Evolutionary conservation across 2,329 filamentous ascomycete genomes (phyloP), one percentile per base, ranked within the genome.

Genomic region (Peltaster fructicola): DNA sequence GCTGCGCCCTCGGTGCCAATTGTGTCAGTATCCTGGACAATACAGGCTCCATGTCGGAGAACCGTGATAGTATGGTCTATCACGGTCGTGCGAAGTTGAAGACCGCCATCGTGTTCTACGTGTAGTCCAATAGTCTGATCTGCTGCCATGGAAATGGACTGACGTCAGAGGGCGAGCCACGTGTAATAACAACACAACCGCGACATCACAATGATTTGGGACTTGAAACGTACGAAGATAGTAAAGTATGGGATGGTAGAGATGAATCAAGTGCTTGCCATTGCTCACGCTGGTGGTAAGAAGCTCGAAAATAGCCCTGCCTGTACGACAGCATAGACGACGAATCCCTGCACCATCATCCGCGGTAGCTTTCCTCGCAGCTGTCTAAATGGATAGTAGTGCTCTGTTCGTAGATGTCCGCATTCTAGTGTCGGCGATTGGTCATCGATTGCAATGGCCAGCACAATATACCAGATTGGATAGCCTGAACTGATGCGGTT

Each of bases 201-300:
- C n/a, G n/a, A n/a, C n/a, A n/a, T n/a, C n/a, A n/a, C n/a, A n/a
- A n/a, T n/a, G n/a, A n/a, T n/a, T n/a, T n/a, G n/a, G n/a, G n/a
- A n/a, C n/a, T n/a, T n/a, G n/a, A n/a, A n/a, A n/a, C n/a, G n/a
- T n/a, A n/a, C n/a, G n/a, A n/a, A n/a, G n/a, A n/a, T n/a, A n/a
- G n/a, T n/a, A n/a, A n/a, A n/a, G n/a, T n/a, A n/a, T n/a, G n/a
- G n/a, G n/a, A n/a, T n/a, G n/a, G n/a, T n/a, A n/a, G n/a, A n/a
- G n/a, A n/a, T n/a, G n/a, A n/a, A n/a, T n/a, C n/a, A n/a, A n/a
- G n/a, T n/a, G n/a, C n/a, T n/a, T n/a, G n/a, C n/a, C n/a, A n/a
- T n/a, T n/a, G n/a, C n/a, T n/a, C n/a, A 91, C 12, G 88, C 88
- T 20, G 88, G 88, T 4, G 88, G 88, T 23, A 98, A 60, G 48